phyloP scores from a whole-genome alignment of 179 eudicot species.

The Monotropa hypopitys region DNA sequence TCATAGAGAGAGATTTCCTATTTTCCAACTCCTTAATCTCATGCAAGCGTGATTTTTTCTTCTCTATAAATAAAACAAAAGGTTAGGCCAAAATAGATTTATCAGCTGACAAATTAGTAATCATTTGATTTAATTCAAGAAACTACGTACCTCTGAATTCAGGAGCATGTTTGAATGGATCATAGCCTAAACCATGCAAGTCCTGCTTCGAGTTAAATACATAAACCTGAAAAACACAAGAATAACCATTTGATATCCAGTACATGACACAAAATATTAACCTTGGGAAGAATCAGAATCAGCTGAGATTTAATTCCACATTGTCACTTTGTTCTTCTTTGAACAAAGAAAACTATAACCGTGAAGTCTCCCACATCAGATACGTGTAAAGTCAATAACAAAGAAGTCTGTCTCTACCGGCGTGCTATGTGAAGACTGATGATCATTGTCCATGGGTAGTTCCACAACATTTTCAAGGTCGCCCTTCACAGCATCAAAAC shows the following conservation, averaged over 20 bases:
- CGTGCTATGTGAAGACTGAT: constrained; percentile 29
- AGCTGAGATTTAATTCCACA: neutral
- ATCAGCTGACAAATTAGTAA: neutral
- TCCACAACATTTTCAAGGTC: constrained; percentile 24
- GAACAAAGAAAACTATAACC: neutral
- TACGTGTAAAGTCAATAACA: neutral
- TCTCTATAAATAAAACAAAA: constrained; percentile 39
- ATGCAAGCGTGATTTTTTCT: constrained; percentile 44
- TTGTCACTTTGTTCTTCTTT: neutral
- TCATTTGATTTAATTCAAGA: neutral
- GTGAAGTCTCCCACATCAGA: neutral
- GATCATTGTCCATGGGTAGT: constrained; percentile 26
- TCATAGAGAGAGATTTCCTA: constrained; percentile 31
- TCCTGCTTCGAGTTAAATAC: constrained; percentile 78
- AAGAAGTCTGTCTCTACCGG: constrained; percentile 40
- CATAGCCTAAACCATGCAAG: constrained; percentile 83
- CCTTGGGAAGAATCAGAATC: neutral
- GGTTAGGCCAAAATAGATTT: constrained; percentile 1
- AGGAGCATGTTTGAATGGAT: constrained; percentile 87
- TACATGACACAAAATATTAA: too few relatives aligned
- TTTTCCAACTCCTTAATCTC: constrained; percentile 28
- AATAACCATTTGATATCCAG: neutral
- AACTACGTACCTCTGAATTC: constrained; percentile 74
- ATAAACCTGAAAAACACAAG: constrained; percentile 36
- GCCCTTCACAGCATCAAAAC: constrained; percentile 22